Conservation (phyloP, 768 basidiomycete species). For the Boletus rubescentipes region DNA sequence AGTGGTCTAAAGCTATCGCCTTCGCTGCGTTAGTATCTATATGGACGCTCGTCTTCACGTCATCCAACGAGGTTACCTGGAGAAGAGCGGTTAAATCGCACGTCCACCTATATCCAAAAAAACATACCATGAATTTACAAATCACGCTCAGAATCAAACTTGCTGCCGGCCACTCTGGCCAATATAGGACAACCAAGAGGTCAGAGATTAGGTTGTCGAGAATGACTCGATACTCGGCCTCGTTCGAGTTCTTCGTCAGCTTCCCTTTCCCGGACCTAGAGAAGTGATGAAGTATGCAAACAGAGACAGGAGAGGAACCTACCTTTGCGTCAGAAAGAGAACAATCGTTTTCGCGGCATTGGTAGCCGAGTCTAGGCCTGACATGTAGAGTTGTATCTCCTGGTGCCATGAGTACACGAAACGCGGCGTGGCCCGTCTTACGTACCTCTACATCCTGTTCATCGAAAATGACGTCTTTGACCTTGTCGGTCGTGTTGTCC, state of each 20-base stretch:
- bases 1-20: conserved; percentile 87
- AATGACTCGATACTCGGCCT: conserved; percentile 90
- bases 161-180: conserved; percentile 98
- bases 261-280: conserved; percentile 82
- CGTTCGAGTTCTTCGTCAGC: conserved; percentile 85
- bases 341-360: conserved; percentile 86
- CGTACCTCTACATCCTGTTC: conserved; percentile 66
- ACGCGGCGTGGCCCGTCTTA: not conserved
- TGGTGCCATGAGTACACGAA: conserved; percentile 26
- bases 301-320: not conserved
- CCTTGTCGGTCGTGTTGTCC: conserved; percentile 53
- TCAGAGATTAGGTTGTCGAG: conserved; percentile 92
- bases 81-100: not conserved
- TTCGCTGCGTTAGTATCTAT: conserved; percentile 84
- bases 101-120: not conserved
- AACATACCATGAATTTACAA: conserved; percentile 79
- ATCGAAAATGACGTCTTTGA: conserved; percentile 56
- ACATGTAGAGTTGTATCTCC: conserved; percentile 71
- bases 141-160: conserved; percentile 76
- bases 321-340: conserved; percentile 71
- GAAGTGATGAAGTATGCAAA: conserved; percentile 1
- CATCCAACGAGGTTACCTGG: conserved; percentile 81
- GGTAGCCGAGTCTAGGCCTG: conserved; percentile 77
- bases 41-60: conserved; percentile 63
- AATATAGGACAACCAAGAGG: conserved; percentile 81